Conservation (phyloP, 306 rosid species). For the Cicer arietinum region DNA sequence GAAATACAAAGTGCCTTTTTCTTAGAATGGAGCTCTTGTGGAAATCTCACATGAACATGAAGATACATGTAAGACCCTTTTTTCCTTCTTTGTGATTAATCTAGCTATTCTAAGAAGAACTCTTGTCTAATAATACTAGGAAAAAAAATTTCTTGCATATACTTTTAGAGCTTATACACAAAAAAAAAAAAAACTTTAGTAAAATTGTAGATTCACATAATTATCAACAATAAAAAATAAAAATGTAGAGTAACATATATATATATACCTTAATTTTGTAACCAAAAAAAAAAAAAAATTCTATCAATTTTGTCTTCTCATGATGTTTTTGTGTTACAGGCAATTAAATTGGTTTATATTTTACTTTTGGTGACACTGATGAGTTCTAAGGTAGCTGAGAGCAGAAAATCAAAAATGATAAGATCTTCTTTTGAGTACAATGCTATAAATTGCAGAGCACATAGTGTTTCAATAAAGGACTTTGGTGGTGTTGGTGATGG, state of each 20-base stretch:
- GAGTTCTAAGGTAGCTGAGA: slow-evolving; percentile 50
- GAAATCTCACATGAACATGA: slow-evolving; percentile 47
- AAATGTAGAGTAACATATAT: not conserved
- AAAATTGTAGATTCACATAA: not conserved
- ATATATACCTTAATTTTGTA: not conserved
- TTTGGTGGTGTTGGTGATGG: slow-evolving; percentile 93
- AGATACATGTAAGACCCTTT: slow-evolving; percentile 33
- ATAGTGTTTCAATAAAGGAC: slow-evolving; percentile 71
- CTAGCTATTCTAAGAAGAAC: slow-evolving; percentile 12
- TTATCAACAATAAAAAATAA: too few relatives aligned
- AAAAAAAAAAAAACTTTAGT: too few relatives aligned
- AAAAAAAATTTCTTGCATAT: too few relatives aligned
- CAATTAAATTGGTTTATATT: slow-evolving; percentile 36
- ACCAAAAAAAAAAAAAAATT: not conserved
- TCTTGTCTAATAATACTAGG: not conserved
- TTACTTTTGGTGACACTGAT: slow-evolving; percentile 48
- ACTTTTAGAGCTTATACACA: too few relatives aligned
- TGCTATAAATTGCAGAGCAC: slow-evolving; percentile 69
- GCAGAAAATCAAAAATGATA: slow-evolving; percentile 47
- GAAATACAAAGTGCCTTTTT: slow-evolving; percentile 41
- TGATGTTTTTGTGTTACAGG: slow-evolving; percentile 41
- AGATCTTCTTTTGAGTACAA: slow-evolving; percentile 56
- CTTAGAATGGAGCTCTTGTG: slow-evolving; percentile 46
- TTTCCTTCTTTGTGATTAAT: slow-evolving; percentile 31
- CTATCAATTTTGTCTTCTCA: not conserved